These are phyloP conservation scores for Citrus cavaleriei DNA, from an alignment of 345 rosid species.

Conservation along the genomic window DNA sequence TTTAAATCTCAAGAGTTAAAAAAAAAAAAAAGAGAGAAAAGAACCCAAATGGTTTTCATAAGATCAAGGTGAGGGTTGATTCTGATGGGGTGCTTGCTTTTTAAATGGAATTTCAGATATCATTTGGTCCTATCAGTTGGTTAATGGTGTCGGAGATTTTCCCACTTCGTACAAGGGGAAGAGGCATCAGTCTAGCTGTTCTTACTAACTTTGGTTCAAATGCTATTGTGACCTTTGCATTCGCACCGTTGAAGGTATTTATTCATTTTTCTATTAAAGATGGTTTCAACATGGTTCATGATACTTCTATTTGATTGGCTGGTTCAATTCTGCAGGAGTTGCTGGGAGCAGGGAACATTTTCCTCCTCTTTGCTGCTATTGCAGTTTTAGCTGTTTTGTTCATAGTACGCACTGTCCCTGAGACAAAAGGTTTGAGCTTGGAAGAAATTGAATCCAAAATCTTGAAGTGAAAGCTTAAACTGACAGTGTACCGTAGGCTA, in stretches of 20 bases:
- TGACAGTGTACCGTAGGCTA: neutral
- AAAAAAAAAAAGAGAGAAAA: neutral
- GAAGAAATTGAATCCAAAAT: constrained; percentile 89
- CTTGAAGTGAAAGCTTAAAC: constrained; percentile 46
- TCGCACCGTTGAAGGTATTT: constrained; percentile 81
- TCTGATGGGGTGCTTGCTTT: constrained; percentile 9
- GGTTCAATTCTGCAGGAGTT: constrained; percentile 53
- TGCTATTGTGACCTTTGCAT: constrained; percentile 94
- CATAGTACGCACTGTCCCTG: constrained; percentile 60
- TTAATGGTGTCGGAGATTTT: constrained; percentile 96
- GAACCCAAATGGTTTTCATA: neutral
- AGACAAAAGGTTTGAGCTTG: constrained; percentile 95
- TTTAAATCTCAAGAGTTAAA: neutral
- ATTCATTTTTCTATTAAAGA: neutral
- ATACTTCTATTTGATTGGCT: neutral
- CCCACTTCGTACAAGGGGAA: constrained; percentile 84
- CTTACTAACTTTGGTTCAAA: constrained; percentile 94
- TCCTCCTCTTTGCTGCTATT: constrained; percentile 81
- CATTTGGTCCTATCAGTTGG: constrained; percentile 99
- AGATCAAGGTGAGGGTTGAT: neutral
- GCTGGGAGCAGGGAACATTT: constrained; percentile 82
- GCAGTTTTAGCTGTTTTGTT: constrained; percentile 68
- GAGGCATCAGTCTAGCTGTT: constrained; percentile 90
- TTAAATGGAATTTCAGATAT: constrained; percentile 47
- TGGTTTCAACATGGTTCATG: neutral